phyloP scores from a whole-genome alignment of 2,329 filamentous ascomycete genomes.

The Colletotrichum australisinense region DNA sequence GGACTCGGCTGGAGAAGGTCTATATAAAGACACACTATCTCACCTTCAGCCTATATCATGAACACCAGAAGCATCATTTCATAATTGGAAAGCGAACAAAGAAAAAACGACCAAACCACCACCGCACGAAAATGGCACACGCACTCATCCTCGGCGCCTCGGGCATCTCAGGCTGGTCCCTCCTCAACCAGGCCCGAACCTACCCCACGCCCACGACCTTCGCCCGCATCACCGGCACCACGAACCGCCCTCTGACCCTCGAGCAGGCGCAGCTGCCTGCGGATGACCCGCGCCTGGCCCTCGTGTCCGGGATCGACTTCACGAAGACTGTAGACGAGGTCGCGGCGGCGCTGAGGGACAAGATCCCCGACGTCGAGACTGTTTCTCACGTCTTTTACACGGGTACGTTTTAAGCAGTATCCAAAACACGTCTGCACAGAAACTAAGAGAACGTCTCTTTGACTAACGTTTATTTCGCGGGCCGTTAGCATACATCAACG shows the following conservation, averaged over 20 bases:
- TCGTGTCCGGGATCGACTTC: constrained; percentile 34
- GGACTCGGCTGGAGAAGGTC: no score
- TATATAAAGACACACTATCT: no score
- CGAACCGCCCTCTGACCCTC: constrained; percentile 32
- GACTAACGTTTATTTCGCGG: no score
- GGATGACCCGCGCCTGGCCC: constrained; percentile 18
- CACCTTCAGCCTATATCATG: no score
- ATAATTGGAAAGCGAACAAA: no score
- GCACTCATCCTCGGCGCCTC: constrained; percentile 37
- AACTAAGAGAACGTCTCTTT: no score
- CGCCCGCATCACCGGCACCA: constrained; percentile 35
- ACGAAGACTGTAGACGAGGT: constrained; percentile 29
- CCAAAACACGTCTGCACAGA: no score
- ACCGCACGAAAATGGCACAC: constrained; percentile 28
- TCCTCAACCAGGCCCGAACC: constrained; percentile 31
- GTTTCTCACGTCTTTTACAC: constrained; percentile 37
- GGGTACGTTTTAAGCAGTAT: neutral
- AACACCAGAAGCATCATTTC: no score
- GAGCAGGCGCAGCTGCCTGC: constrained; percentile 17
- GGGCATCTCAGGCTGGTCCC: constrained; percentile 38
- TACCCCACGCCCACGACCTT: constrained; percentile 34
- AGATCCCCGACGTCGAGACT: constrained; percentile 26
- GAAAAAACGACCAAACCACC: no score
- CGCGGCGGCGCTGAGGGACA: neutral
- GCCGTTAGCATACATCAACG: no score